Base-by-base conservation (phyloP, 306 rosid species). In the Prunus mira region DNA sequence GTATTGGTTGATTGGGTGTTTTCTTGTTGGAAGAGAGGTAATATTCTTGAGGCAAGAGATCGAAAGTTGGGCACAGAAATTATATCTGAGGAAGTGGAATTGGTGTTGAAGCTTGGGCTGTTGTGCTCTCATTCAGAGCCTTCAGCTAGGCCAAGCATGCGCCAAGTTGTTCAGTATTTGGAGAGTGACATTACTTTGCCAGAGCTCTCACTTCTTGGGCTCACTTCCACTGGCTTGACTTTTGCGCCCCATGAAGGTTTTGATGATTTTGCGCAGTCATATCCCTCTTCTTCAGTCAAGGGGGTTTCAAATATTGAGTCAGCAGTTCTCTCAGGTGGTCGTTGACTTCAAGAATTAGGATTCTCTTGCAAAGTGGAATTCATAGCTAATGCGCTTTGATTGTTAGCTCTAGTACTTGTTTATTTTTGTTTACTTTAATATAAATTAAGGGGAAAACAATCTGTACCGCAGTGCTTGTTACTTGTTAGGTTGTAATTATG, bases 241-340 rank as follows among this genome's bases (percentile, higher is more conserved):
- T 82, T 55, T 76, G 74, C 76, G 0, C 49, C 68, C 8, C 47
- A 28, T 50, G 82, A 75, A 47, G 78, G 80, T 8, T 88, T 74
- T 19, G 82, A 72, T 6, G 89, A 89, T 27, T 75, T 78, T 64
- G 62, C 69, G 10, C 38, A 81, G 87, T 74, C 88, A 9, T 79
- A 61, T 74, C 74, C 81, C 1, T 84, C 92, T 63, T 81, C 90
- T 24, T 60, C 25, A 62, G 78, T 66, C 62, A 75, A 25, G 69
- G 79, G 78, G 1, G 54, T 66, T 19, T 74, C 92, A 7, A 74
- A 77, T 41, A 78, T 79, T 66, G 86, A 80, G 19, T 3, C 55
- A 12, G 67, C 90, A 20, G 79, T 75, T 62, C 84, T 82, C 61
- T 82, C 91, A 27, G 90, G 90, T 15, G 88, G 88, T 46, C 80